Base-by-base conservation (phyloP, 257 asterid species). In the Ilex aquifolium region DNA sequence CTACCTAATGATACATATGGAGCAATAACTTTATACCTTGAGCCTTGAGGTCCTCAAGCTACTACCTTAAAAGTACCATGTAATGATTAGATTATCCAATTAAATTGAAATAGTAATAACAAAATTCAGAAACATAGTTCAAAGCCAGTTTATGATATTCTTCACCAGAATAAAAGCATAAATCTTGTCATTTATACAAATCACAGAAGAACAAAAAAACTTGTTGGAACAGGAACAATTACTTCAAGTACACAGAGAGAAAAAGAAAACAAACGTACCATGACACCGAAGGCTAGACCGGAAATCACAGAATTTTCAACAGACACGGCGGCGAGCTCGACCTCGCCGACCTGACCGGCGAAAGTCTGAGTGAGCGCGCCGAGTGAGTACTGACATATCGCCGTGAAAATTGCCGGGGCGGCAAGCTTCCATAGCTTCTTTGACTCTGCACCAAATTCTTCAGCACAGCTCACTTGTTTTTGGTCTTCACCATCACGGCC, bases 281-380 rank as follows among this genome's bases (percentile, higher is more conserved):
- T 81, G 72, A 63, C 78, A 14, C 96, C 95, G 21, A 77, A 86
- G 49, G 82, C 88, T 55, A 88, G 86, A 17, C 96, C 96, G 13
- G 90, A 86, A 63, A 88, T 73, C 10, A 88, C 96, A 14, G 93
- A 84, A 64, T 86, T 88, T 78, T 84, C 96, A 16, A 88, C 79
- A n/a, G 95, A 82, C 31, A 88, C 90, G 12, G 95, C 96, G 6
- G 96, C 96, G 21, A 88, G 86, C 60, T 84, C 92, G 52, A 88
- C 75, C 39, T 82, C 95, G 2, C 90, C 95, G 10, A 84, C 67
- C 30, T 75, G 82, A 2, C 96, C 96, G 1, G 83, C 32, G 49
- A 86, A 88, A 1, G 82, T 81, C 62, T 84, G 90, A 32, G 96
- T 82, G 46, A 88, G 79, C 2, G 95, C 95, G 2, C 92, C 91